Evolutionary conservation across 2,329 filamentous ascomycete species (phyloP), one percentile per base, ranked within the genome.

Genomic region (Diatrype stigma): DNA sequence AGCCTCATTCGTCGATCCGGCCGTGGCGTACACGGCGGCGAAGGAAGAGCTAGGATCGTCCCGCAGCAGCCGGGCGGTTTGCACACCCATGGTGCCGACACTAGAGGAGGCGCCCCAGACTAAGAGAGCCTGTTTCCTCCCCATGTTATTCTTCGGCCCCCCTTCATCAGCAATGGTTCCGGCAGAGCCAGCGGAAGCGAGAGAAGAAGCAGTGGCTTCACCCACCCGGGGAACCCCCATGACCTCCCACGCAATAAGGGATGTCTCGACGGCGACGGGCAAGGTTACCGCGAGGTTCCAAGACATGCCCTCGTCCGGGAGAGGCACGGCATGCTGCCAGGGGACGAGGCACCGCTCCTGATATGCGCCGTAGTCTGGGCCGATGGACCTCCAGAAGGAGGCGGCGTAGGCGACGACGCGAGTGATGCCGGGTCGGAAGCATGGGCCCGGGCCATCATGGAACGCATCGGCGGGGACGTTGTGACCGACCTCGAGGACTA

Each of bases 81-180:
- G 73, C 3, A 76, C 71, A 1, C 69, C 70, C 69, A 75, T 73
- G 0, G 67, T 71, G 2, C 72, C 73, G 2, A 76, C 68, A 42
- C 73, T 76, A 0, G 72, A 74, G 10, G 71, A 73, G 3, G 68
- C 73, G 1, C 73, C 73, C 73, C 73, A 76, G 30, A 76, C 63
- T 0, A 76, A 47, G 2, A 76, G 60, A 2, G 57, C 68, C 48
- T 70, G 65, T 50, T 22, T 63, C 51, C 66, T 66, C 12, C 21
- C 21, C 5, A 5, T 42, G 0, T 19, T 50, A 2, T 30, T 55
- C 6, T 38, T 47, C 17, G 28, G 17, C 6, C 4, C 45, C 21
- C n/a, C 6, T 38, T 16, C 35, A 38, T 19, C 35, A 10, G 10
- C 10, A 30, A 5, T 10, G 3, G n/a, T 38, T 2, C 2, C 34